phyloP scores from a whole-genome alignment of 352 stramenopile species.

The Globisporangium yorkense region DNA sequence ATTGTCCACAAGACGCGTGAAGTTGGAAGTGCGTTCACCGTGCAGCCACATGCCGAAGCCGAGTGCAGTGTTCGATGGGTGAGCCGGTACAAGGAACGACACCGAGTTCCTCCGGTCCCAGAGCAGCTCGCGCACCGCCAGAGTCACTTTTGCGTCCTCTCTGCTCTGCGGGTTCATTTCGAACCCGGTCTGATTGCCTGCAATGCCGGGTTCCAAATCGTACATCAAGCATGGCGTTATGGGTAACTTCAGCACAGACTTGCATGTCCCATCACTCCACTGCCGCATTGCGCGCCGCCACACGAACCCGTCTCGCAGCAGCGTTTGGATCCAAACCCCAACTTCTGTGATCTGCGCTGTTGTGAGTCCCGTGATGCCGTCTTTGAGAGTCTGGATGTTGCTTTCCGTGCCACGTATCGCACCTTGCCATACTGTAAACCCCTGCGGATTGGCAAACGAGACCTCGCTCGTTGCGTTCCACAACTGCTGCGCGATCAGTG shows the following conservation, averaged over 20 bases:
- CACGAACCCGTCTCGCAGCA: conserved; percentile 43
- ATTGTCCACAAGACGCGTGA: conserved; percentile 9
- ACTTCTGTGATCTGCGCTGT: conserved; percentile 29
- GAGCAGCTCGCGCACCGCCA: conserved; percentile 20
- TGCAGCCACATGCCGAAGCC: conserved; percentile 44
- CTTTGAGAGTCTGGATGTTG: conserved; percentile 14
- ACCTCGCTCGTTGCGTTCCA: conserved; percentile 37
- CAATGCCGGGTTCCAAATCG: conserved; percentile 52
- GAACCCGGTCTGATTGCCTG: conserved; percentile 41
- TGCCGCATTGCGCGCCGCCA: conserved; percentile 43
- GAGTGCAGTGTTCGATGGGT: conserved; percentile 20
- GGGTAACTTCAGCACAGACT: conserved; percentile 32
- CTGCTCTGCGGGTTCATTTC: conserved; percentile 50
- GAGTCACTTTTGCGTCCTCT: conserved; percentile 11
- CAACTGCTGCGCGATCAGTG: conserved; percentile 24
- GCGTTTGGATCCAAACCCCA: conserved; percentile 30
- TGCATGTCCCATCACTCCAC: conserved; percentile 61
- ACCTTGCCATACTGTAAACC: conserved; percentile 46
- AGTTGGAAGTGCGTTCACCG: conserved; percentile 24
- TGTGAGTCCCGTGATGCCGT: conserved; percentile 22
- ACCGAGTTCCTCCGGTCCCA: conserved; percentile 22
- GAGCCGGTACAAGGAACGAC: conserved; percentile 36
- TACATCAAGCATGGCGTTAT: conserved; percentile 34
- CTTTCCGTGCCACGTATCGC: conserved; percentile 9
- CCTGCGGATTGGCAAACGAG: conserved; percentile 36